These are phyloP conservation scores for Boletus patriciae DNA, from an alignment of 768 basidiomycete genomes.

Conservation along the genomic window DNA sequence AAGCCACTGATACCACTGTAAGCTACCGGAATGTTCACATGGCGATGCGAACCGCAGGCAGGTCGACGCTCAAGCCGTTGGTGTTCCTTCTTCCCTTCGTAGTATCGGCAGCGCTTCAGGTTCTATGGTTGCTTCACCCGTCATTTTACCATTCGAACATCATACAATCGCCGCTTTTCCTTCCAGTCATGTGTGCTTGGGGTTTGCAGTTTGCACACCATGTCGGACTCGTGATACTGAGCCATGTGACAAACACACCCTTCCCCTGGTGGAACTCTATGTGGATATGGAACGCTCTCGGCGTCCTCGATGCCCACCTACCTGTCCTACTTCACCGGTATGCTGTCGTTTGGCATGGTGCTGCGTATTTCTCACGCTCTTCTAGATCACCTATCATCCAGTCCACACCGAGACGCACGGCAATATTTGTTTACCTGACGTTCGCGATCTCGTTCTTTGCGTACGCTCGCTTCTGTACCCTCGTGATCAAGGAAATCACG, in stretches of 20 bases:
- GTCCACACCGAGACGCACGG: constrained; percentile 55
- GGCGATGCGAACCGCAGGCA: constrained; percentile 45
- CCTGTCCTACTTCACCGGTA: constrained; percentile 66
- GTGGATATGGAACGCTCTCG: constrained; percentile 79
- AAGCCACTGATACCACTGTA: constrained; percentile 2
- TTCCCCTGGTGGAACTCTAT: constrained; percentile 90
- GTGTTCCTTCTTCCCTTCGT: constrained; percentile 79
- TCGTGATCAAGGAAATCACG: constrained; percentile 88
- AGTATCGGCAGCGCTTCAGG: constrained; percentile 64
- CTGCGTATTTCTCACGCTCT: neutral
- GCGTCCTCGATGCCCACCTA: constrained; percentile 81
- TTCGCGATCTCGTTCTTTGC: constrained; percentile 64
- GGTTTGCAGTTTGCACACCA: constrained; percentile 89
- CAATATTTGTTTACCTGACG: constrained; percentile 71
- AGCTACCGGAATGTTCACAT: constrained; percentile 82
- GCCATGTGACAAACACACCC: constrained; percentile 79
- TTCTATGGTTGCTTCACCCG: constrained; percentile 80
- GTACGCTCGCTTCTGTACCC: constrained; percentile 74
- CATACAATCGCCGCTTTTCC: constrained; percentile 71
- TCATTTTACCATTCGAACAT: constrained; percentile 60
- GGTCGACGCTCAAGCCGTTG: constrained; percentile 55
- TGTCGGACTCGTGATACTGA: constrained; percentile 89
- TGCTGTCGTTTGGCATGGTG: constrained; percentile 23
- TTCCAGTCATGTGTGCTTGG: constrained; percentile 92
- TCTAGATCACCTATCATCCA: constrained; percentile 75